These are phyloP conservation scores for Aurantiochytrium sp. DNA, from an alignment of 108 stramenopile genomes.

Conservation along the genomic window DNA sequence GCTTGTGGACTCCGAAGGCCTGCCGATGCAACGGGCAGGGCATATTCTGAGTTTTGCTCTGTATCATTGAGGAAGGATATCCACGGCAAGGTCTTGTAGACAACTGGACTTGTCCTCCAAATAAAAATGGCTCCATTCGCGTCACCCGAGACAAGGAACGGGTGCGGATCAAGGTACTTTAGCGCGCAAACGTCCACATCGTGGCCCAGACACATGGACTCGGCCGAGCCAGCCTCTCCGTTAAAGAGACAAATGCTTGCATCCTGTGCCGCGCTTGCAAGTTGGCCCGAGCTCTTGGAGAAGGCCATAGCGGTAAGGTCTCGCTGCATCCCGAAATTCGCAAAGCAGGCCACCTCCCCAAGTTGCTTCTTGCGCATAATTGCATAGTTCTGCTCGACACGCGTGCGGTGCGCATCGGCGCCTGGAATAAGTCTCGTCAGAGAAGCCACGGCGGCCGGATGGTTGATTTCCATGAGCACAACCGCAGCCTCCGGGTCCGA, in stretches of 20 bases:
- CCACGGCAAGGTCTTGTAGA: neutral
- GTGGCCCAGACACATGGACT: neutral
- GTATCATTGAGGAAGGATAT: neutral
- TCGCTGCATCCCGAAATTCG: neutral
- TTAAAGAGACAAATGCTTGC: neutral
- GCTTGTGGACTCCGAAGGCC: neutral
- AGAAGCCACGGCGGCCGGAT: neutral
- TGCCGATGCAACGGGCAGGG: too few relatives aligned
- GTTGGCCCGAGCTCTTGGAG: neutral
- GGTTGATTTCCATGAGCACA: conserved; percentile 5
- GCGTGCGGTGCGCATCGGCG: neutral
- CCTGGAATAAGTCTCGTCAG: neutral
- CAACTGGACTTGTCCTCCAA: neutral
- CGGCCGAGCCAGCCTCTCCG: neutral
- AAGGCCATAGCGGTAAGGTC: neutral
- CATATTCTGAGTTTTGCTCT: too few relatives aligned
- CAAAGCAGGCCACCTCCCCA: neutral
- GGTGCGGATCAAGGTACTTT: neutral
- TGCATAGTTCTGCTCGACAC: neutral
- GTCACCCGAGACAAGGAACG: neutral
- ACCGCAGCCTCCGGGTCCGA: conserved; percentile 20
- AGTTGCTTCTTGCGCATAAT: neutral
- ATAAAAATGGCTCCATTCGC: neutral
- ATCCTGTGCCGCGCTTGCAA: neutral
- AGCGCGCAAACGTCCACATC: neutral